Conservation (phyloP, 495 filamentous ascomycete genomes). For the Aspergillus heteromorphus region DNA sequence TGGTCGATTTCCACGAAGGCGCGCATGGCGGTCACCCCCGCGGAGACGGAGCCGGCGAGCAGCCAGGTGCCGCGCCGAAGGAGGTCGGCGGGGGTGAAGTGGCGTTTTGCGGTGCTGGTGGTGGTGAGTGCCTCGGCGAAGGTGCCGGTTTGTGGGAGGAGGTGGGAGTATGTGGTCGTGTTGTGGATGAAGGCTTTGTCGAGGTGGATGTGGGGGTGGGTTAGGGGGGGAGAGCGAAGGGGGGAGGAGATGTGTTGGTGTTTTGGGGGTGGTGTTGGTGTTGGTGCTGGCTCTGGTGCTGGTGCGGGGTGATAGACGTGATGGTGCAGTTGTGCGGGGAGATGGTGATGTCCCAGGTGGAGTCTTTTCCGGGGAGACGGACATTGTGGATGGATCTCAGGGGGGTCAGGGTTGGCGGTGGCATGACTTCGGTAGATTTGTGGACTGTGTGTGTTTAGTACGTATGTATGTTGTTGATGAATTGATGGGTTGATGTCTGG, state of each 20-base stretch:
- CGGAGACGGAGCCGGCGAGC: slow-evolving; percentile 58
- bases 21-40: slow-evolving; percentile 66
- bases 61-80: slow-evolving; percentile 58
- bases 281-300: slow-evolving; percentile 10
- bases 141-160: slow-evolving; percentile 52
- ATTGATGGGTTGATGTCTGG: not conserved
- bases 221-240: slow-evolving; percentile 49
- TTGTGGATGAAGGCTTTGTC: slow-evolving; percentile 69
- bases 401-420: slow-evolving; percentile 17
- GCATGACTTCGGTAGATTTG: too few relatives aligned
- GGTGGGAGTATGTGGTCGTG: slow-evolving; percentile 51
- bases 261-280: too few relatives aligned
- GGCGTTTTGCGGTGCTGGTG: slow-evolving; percentile 56
- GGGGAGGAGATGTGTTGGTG: slow-evolving; percentile 7
- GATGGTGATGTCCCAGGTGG: slow-evolving; percentile 41
- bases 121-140: slow-evolving; percentile 62
- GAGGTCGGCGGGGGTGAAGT: slow-evolving; percentile 56
- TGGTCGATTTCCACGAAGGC: slow-evolving; percentile 72
- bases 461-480: not conserved
- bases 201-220: slow-evolving; percentile 72
- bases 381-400: slow-evolving; percentile 29
- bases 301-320: slow-evolving; percentile 29
- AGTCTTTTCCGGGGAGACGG: slow-evolving; percentile 31
- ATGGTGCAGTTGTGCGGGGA: slow-evolving; percentile 33
- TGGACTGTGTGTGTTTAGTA: not conserved